Evolutionary conservation across 352 stramenopile species (phyloP), one percentile per base, ranked within the genome.

Genomic region (Phytophthora europaea): DNA sequence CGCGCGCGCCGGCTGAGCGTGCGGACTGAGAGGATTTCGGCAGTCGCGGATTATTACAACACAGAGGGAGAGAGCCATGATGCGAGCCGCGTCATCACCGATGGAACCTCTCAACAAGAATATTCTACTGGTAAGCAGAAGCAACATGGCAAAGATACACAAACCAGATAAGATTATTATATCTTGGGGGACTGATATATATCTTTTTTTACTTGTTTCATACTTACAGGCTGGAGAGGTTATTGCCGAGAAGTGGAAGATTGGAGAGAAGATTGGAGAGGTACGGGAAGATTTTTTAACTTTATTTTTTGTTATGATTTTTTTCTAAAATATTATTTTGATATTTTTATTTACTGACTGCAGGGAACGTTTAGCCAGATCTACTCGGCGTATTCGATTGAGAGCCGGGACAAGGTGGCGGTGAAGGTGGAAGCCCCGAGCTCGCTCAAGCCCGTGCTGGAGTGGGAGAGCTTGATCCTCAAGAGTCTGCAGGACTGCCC

Each of bases 311-410:
- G 16, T 26, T 23, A 47, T n/a, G 38, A 47, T 47, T 47, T 47
- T n/a, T 47, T 47, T 47, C 28, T 31, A 31, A 7, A 31, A 31
- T 47, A 47, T 13, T 51, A 45, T 2, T 12, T 47, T 73, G 36
- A 62, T 58, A 50, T 58, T 65, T 28, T 58, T 65, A 47, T 47
- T 47, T n/a, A n/a, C 2, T 47, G 13, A 47, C 15, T 61, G 26
- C 34, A 93, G 82, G 90, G 90, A 23, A 97, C 90, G 6, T 97
- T 97, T 64, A 97, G 90, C 59, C 89, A 97, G 74, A 97, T 97
- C 61, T 97, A 95, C 75, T 91, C 90, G 72, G 90, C 90, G 36
- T 94, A 92, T 47, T 89, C 86, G 50, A 73, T 95, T 33, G 85
- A 94, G 53, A 83, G 81, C 70, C 82, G 84, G 16, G 77, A 93